Base-by-base conservation (phyloP, 2,329 filamentous ascomycete genomes). In the Ilyonectria destructans region DNA sequence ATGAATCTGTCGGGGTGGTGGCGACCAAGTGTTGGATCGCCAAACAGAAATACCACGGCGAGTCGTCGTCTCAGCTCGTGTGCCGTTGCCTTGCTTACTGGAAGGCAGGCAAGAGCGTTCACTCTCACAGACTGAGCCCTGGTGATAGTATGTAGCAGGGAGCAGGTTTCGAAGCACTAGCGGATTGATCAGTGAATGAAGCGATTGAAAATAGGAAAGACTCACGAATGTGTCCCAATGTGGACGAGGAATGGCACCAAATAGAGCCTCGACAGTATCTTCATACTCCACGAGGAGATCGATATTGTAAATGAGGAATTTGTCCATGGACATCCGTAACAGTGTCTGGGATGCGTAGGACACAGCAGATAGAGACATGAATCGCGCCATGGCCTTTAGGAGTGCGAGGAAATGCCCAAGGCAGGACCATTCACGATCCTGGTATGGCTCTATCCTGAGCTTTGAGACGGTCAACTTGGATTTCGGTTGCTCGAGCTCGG, bases 61-160 rank as follows among this genome's bases (percentile, higher is more conserved):
- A 96, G 84, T 37, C 91, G 85, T 12, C 91, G 86, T 35, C 91
- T 87, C 31, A 96, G 82, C 40, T 91, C 87, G 68, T 91, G 87
- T 1, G 88, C 80, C 17, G 79, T 79, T 0, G 82, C 74, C 4
- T 82, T 85, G 6, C 82, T 83, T 10, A 87, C 81, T 0, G 92
- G 89, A 17, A 96, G 84, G 49, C 86, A 85, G 19, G 85, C 80
- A 12, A 94, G 82, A 5, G 91, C 82, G 51, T 89, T 87, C 62
- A 86, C 84, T 61, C 90, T 88, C 2, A 93, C 81, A 85, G 79
- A 69, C 86, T 84, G 31, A 78, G 81, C 45, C 51, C 75, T 74
- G 65, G 91, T 82, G 49, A 82, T 82, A 21, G 75, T 75, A 70
- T 85, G 82, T 5, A 92, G 68, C 6, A 82, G 82, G n/a, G 79